phyloP scores from a whole-genome alignment of 208 protist species.

The Trypanosoma rangeli region DNA sequence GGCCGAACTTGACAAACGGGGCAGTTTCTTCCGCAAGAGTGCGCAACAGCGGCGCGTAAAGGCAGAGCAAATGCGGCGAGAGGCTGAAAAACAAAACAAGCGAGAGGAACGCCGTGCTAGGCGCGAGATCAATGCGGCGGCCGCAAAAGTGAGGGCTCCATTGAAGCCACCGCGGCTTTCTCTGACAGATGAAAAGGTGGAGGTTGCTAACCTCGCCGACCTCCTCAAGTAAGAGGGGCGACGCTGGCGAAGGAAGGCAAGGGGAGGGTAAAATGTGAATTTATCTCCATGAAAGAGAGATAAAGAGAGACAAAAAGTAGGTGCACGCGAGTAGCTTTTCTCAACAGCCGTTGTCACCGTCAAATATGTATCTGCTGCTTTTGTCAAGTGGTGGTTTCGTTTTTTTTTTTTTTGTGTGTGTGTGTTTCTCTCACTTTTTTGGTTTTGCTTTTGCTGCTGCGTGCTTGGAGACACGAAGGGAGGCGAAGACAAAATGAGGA shows the following conservation, averaged over 20 bases:
- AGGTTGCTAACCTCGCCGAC: conserved; percentile 62
- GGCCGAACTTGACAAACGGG: conserved; percentile 54
- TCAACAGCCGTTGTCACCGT: no score
- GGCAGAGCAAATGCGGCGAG: conserved; percentile 44
- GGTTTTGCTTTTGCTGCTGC: conserved; percentile 21
- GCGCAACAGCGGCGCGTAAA: conserved; percentile 62
- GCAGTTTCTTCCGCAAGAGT: conserved; percentile 69
- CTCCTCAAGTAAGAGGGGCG: conserved; percentile 39
- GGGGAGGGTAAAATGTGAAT: neutral
- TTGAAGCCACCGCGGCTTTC: neutral
- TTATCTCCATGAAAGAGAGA: neutral
- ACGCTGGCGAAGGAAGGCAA: neutral
- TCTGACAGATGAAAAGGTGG: conserved; percentile 36
- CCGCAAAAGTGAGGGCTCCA: conserved; percentile 15
- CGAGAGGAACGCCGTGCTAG: conserved; percentile 27
- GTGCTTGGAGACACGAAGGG: neutral
- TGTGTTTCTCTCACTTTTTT: conserved; percentile 16
- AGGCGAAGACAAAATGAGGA: conserved; percentile 12
- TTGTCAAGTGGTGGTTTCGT: neutral
- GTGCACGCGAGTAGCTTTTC: neutral
- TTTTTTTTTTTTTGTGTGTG: conserved; percentile 22
- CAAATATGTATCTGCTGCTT: neutral
- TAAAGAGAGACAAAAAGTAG: neutral
- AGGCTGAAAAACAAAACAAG: conserved; percentile 51
- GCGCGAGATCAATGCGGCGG: conserved; percentile 43